phyloP scores from a whole-genome alignment of 306 rosid species.

The Gynostemma pentaphyllum region DNA sequence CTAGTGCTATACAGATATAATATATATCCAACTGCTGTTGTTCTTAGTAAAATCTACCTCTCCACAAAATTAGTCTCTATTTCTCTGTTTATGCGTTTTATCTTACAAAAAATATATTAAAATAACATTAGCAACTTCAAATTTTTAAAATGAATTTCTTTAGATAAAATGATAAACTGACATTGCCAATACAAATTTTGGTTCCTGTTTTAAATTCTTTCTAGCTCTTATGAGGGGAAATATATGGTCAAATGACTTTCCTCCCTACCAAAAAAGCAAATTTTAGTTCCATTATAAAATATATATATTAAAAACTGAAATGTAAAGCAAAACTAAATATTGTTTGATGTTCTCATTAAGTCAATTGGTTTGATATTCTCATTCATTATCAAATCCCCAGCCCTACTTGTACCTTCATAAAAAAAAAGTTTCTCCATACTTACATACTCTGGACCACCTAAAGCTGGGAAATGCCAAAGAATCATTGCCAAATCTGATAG shows the following conservation, averaged over 20 bases:
- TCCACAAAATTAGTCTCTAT: neutral
- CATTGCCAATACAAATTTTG: neutral
- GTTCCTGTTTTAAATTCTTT: neutral
- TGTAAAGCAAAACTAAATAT: neutral
- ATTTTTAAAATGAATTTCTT: neutral
- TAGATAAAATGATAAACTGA: neutral
- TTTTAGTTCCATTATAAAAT: neutral
- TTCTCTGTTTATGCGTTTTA: neutral
- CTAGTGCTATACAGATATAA: neutral
- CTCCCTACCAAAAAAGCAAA: neutral
- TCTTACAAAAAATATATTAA: too few relatives aligned
- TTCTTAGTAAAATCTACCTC: neutral
- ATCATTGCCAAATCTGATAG: constrained; percentile 74
- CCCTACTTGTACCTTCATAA: too few relatives aligned
- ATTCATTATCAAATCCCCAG: too few relatives aligned
- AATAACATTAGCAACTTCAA: neutral
- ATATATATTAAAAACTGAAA: neutral
- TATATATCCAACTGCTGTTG: neutral
- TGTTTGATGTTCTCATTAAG: too few relatives aligned
- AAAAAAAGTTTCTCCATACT: constrained; percentile 24
- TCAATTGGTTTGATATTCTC: too few relatives aligned
- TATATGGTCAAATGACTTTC: neutral
- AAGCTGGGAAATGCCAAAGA: constrained; percentile 68
- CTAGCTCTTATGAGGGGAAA: neutral
- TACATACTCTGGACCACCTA: constrained; percentile 90